These are phyloP conservation scores for Solanum chilense DNA, from an alignment of 257 asterid species.

Conservation along the genomic window DNA sequence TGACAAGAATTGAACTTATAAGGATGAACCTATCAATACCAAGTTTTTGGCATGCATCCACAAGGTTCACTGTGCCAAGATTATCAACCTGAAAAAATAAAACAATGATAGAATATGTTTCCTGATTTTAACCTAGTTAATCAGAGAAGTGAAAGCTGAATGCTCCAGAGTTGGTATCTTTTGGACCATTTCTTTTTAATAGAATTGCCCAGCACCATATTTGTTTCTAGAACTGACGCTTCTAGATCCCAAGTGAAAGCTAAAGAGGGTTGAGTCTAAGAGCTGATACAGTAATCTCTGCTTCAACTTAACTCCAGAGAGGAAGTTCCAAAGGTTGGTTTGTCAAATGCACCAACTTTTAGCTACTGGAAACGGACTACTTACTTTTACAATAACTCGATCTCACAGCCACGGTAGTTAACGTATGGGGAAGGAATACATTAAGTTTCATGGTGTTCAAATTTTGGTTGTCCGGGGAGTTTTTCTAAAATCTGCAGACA, in stretches of 20 bases:
- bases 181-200: background rate
- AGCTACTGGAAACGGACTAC: background rate
- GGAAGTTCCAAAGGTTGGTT: background rate
- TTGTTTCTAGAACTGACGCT: background rate
- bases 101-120: background rate
- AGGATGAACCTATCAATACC: constrained; percentile 74
- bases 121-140: background rate
- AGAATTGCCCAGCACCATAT: background rate
- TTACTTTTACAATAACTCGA: background rate
- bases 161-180: background rate
- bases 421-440: background rate
- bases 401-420: background rate
- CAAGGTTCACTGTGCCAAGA: constrained; percentile 88
- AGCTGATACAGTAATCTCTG: background rate
- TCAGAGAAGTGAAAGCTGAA: background rate
- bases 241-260: background rate
- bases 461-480: background rate
- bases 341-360: background rate
- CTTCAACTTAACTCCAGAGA: background rate
- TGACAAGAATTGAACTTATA: constrained; percentile 80
- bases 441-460: background rate
- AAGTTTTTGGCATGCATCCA: constrained; percentile 78
- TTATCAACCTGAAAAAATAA: constrained; percentile 64
- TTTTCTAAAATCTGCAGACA: background rate
- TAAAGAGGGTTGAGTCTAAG: background rate